Base-by-base conservation (phyloP, 176 grass and related monocot species). In the Oryza glumipatula region DNA sequence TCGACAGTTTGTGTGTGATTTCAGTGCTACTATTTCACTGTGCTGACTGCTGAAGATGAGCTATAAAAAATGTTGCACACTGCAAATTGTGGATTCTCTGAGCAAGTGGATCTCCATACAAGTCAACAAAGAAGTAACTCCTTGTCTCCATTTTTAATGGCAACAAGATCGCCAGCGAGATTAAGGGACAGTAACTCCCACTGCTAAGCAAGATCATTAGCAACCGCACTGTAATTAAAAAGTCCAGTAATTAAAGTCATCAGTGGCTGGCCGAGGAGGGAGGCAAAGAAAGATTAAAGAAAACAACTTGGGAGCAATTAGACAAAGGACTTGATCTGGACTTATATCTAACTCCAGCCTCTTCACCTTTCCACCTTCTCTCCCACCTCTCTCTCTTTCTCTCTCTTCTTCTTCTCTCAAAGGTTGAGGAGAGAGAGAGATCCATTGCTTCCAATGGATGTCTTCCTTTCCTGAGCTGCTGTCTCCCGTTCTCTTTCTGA, bases 361-460 rank as follows among this genome's bases (percentile, higher is more conserved):
- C 82, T 73, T 73, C 80, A 81, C 83, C 88, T 89, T 88, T 86
- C 76, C 81, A 65, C 82, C 85, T 82, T 90, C 78, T 76, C 13
- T 76, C 72, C 81, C 82, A 70, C 71, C 66, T 60, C 86, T 14
- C 2, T 0, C 17, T 0, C 52, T 58, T 0, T 10, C 38, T 21
- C 24, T 19, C 4, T 14, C 72, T 54, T 48, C 45, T 14, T 7
- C 63, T 39, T 39, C 64, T 79, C 79, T 72, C n/a, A 51, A 79
- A 38, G 80, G 48, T 72, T 72, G 72, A 80, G 72, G 67, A 65
- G 70, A 32, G 66, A 36, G 36, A 58, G 73, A 68, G 80, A 72
- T 88, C 83, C 89, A 65, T 96, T 90, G 89, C 94, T 91, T 96
- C 88, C 73, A 16, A 32, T 28, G 81, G 87, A n/a, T 88, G 88